Evolutionary conservation across 2,329 filamentous ascomycete species (phyloP), one percentile per base, ranked within the genome.

Genomic region (Nakataea oryzae): DNA sequence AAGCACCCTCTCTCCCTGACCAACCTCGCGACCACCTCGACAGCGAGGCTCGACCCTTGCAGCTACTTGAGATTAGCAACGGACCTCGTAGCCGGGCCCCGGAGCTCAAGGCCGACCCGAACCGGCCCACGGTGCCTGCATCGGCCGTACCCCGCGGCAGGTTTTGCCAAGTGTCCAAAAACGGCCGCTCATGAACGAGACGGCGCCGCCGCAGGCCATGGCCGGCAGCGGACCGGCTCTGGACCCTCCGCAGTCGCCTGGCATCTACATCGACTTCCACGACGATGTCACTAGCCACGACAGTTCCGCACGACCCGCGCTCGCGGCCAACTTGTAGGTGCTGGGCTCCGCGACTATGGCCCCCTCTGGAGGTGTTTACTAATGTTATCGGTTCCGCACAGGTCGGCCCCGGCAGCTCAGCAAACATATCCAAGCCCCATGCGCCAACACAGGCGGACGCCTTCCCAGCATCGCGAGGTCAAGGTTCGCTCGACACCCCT

Each of bases 401-500:
- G 79, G 60, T 78, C 79, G 59, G 76, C 79, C 26, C 76, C 78
- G 47, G 70, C 74, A 26, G 67, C 71, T 56, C 70, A 71, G 21
- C 34, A 30, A 55, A 72, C 74, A 60, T 83, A 76, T 67, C 75
- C 78, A 61, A 85, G 82, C 64, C 83, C 82, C 32, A 70, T 83
- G 70, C 77, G 83, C 63, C 83, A 86, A 59, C 83, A 86, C 68
- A 79, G 74, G 64, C 76, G 83, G 57, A 83, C 82, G 1, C 82
- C 82, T 0, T 85, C 82, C 57, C 78, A 78, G 24, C 82, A 83
- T 73, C 80, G 81, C 63, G 77, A 83, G 68, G 75, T 86, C 72
- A 85, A 84, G 77, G 82, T 84, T 65, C 64, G 75, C 60, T 27
- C 7, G 21, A 29, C 26, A 27, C 27, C 24, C 9, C 47, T 30